These are phyloP conservation scores for Nakaseomyces kungkrabaensis DNA, from an alignment of 1,139 yeast species.

Conservation along the genomic window DNA sequence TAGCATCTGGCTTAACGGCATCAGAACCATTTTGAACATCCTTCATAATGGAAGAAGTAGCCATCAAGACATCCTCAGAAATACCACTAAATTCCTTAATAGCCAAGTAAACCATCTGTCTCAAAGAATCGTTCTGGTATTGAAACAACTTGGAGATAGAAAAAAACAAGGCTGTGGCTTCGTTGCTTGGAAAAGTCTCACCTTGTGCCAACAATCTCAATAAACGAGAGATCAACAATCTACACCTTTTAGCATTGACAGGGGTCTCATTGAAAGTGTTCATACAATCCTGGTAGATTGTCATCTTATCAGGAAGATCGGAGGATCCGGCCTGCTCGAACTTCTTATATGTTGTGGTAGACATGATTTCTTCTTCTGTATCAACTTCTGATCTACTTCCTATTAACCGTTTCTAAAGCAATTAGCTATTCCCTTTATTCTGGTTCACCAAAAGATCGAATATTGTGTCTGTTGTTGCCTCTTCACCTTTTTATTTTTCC, in stretches of 20 bases:
- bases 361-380: conserved; percentile 36
- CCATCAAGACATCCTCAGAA: conserved; percentile 93
- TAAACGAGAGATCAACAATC: conserved; percentile 53
- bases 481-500: not conserved
- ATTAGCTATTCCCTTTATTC: not conserved
- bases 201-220: conserved; percentile 70
- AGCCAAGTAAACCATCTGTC: conserved; percentile 90
- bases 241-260: conserved; percentile 78
- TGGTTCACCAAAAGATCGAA: no score
- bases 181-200: conserved; percentile 77
- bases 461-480: not conserved
- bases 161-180: conserved; percentile 87
- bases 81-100: conserved; percentile 79
- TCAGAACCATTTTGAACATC: conserved; percentile 87
- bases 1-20: conserved; percentile 87
- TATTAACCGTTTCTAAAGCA: not conserved
- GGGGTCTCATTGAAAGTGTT: conserved; percentile 91
- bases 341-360: conserved; percentile 74
- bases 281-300: conserved; percentile 91
- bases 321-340: conserved; percentile 66
- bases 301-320: conserved; percentile 81
- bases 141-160: conserved; percentile 91
- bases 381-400: not conserved
- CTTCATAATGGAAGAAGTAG: conserved; percentile 94
- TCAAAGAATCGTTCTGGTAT: conserved; percentile 79